Conservation (phyloP, 139 green algal genomes). For the Microglena sp. region DNA sequence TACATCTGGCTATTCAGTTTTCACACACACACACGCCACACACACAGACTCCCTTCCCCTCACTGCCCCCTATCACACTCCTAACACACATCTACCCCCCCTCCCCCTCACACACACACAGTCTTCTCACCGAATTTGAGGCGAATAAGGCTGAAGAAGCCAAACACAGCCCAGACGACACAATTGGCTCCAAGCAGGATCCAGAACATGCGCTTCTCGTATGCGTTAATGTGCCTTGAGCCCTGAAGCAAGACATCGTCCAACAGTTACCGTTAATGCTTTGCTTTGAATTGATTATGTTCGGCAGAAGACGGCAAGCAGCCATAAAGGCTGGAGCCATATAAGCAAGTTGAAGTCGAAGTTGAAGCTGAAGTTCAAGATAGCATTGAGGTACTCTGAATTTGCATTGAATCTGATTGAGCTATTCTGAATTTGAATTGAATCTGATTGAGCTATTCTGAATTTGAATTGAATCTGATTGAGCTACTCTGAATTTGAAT, state of each 20-base stretch:
- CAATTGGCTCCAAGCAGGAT: conserved; percentile 49
- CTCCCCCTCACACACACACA: neutral
- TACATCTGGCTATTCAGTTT: too few relatives aligned
- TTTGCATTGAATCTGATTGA: too few relatives aligned
- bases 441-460: too few relatives aligned
- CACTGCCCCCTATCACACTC: too few relatives aligned
- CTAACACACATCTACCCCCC: neutral
- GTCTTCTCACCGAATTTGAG: conserved; percentile 48
- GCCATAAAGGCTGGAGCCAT: too few relatives aligned
- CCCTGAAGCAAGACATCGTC: conserved; percentile 29
- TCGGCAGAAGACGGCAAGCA: too few relatives aligned
- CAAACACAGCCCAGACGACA: conserved; percentile 48
- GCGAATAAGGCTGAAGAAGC: conserved; percentile 51
- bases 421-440: too few relatives aligned
- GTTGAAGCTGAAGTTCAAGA: too few relatives aligned
- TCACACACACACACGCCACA: neutral
- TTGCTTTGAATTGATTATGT: neutral
- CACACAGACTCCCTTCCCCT: too few relatives aligned
- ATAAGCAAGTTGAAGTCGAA: too few relatives aligned
- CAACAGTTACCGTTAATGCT: neutral
- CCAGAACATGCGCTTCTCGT: conserved; percentile 70
- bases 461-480: too few relatives aligned
- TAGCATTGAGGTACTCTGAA: too few relatives aligned
- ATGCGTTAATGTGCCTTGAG: conserved; percentile 50
- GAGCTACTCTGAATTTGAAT: conserved; percentile 59